phyloP scores from a whole-genome alignment of 192 early-diverging fungal species.

The Endogone sp. region DNA sequence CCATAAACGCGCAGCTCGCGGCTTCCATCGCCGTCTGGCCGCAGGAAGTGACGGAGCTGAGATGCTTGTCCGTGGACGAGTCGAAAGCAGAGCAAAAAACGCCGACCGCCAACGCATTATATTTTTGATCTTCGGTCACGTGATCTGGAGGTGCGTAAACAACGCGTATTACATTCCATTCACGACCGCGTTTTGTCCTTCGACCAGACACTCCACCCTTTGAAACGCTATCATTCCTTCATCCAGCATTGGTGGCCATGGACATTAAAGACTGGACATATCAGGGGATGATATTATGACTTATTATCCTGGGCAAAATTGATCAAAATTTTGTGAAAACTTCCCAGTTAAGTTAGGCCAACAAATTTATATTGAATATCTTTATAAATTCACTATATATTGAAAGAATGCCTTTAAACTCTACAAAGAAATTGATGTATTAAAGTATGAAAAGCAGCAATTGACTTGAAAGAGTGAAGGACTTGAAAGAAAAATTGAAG shows the following conservation, averaged over 20 bases:
- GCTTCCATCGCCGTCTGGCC: constrained; percentile 12
- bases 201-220: not conserved
- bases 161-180: not conserved
- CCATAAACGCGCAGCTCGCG: constrained; percentile 11
- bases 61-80: not conserved
- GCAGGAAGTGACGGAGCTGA: constrained; percentile 12
- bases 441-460: too few relatives aligned
- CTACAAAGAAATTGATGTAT: too few relatives aligned
- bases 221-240: not conserved
- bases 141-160: not conserved
- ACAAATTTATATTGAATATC: too few relatives aligned
- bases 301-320: too few relatives aligned
- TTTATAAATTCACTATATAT: too few relatives aligned
- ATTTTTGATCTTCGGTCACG: not conserved
- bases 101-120: too few relatives aligned
- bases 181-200: not conserved
- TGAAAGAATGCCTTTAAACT: too few relatives aligned
- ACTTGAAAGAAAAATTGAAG: too few relatives aligned
- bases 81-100: not conserved
- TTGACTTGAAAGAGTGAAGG: too few relatives aligned
- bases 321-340: too few relatives aligned
- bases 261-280: constrained; percentile 7
- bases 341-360: too few relatives aligned
- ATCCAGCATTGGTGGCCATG: constrained; percentile 6
- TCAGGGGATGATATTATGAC: too few relatives aligned